Base-by-base conservation (phyloP, 352 stramenopile species). In the Pythium scleroteichum region DNA sequence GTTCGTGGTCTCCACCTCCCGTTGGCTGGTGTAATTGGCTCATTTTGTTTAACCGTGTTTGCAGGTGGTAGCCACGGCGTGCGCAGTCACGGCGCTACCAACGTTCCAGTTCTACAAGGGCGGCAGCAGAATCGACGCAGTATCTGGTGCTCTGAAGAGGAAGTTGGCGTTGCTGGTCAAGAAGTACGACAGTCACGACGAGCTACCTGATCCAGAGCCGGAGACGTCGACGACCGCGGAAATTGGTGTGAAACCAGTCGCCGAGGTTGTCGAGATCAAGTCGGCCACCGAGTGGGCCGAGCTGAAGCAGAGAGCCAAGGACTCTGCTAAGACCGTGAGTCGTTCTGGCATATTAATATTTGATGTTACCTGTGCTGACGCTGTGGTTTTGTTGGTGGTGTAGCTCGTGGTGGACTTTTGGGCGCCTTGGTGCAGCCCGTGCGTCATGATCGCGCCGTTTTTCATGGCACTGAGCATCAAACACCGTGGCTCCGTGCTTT, bases 81-180 rank as follows among this genome's bases (percentile, higher is more conserved):
- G 77, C 62, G 88, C 82, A 19, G 88, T 98, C 62, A 79, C 64
- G 5, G 84, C 88, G 39, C 97, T 98, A 88, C 94, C 94, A 7
- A 98, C 94, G 17, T 98, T 98, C 73, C 87, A 97, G 60, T 94
- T 98, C 64, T 98, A 87, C 70, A 92, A 94, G 61, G 78, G 81
- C 42, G 89, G 87, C 33, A 71, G 64, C 22, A 94, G 89, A 68
- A 86, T 93, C 32, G 85, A 97, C 51, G 85, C 97, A 64, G 59
- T 97, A 40, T 69, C 76, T 12, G 91, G 91, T 10, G 90, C 90
- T 6, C 75, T 94, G 59, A 78, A 73, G 44, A 75, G 70, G 20
- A 62, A 44, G 3, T 61, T 93, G 14, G 78, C 90, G 51, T 41
- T 59, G 33, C 62, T 62, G n/a, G 78, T 93, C 38, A 72, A 83